A percentile compares a stretch with the other conserved stretches of the same genome.
Evolutionary conservation across 495 filamentous ascomycete species (phyloP).

Genomic region (Trichocladium antarcticum): DNA sequence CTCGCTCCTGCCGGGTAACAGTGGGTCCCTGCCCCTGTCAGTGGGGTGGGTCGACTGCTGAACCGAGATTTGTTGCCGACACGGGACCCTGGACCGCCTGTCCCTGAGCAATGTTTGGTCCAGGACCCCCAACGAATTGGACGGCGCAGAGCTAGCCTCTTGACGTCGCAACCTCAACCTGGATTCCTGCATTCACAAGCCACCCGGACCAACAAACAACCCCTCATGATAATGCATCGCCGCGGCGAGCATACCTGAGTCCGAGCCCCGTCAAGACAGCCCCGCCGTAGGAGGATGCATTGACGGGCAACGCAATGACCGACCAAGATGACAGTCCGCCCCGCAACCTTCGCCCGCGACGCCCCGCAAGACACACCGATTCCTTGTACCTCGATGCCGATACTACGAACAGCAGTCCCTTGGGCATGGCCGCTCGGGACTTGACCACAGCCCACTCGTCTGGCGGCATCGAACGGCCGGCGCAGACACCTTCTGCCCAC

Average conservation of each 20-base stretch:
- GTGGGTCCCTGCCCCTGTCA: too few species aligned
- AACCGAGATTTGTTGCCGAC: neutral
- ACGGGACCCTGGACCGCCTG: neutral
- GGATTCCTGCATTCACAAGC: slow-evolving; percentile 2
- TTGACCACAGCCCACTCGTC: slow-evolving; percentile 11
- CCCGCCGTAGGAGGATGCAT: slow-evolving; percentile 2
- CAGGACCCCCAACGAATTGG: slow-evolving; percentile 2
- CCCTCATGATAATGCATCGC: neutral
- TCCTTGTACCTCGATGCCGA: slow-evolving; percentile 14
- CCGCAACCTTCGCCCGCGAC: slow-evolving; percentile 14
- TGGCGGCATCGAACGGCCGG: slow-evolving; percentile 14
- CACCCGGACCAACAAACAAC: too few species aligned
- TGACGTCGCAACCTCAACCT: neutral
- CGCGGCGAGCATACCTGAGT: neutral
- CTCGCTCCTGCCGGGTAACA: too few species aligned
- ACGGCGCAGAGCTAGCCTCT: neutral
- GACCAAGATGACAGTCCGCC: slow-evolving; percentile 21
- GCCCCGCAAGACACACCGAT: slow-evolving; percentile 12
- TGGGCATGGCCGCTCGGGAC: slow-evolving; percentile 13
- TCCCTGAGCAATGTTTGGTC: neutral
- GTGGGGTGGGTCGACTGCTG: too few species aligned
- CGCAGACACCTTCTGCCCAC: slow-evolving; percentile 10
- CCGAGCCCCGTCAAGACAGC: neutral
- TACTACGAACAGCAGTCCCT: slow-evolving; percentile 16
- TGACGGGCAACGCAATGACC: slow-evolving; percentile 17